phyloP scores from a whole-genome alignment of 2,329 filamentous ascomycete genomes.

The Didymella sp. region DNA sequence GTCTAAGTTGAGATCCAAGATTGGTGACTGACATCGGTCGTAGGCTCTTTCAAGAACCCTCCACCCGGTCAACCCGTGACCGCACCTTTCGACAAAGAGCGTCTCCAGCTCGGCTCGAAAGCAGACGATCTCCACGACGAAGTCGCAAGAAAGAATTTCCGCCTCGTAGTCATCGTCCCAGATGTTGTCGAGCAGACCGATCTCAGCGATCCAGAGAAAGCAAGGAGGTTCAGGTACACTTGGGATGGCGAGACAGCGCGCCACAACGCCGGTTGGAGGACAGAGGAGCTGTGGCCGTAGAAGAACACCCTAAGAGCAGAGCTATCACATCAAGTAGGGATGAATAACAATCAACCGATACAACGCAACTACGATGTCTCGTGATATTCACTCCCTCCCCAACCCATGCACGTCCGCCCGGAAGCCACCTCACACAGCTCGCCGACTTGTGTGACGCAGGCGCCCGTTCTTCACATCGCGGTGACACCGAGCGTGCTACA shows the following conservation, averaged over 20 bases:
- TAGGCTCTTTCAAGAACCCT: constrained; percentile 69
- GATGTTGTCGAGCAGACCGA: constrained; percentile 79
- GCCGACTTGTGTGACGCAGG: constrained; percentile 16
- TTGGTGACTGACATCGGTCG: not conserved
- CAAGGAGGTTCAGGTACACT: constrained; percentile 71
- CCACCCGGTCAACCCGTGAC: constrained; percentile 57
- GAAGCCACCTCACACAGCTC: constrained; percentile 10
- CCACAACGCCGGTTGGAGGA: constrained; percentile 63
- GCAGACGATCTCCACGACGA: constrained; percentile 74
- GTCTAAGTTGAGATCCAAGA: not conserved
- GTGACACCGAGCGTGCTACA: constrained; percentile 14
- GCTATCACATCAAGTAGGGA: not conserved
- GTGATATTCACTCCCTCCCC: not conserved
- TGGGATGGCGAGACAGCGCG: constrained; percentile 56
- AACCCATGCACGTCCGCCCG: constrained; percentile 2
- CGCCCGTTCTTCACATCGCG: not conserved
- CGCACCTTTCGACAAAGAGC: constrained; percentile 54
- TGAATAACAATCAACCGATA: not conserved
- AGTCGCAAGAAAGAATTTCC: constrained; percentile 76
- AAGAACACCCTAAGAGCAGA: not conserved
- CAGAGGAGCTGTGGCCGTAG: constrained; percentile 52
- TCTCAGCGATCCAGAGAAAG: constrained; percentile 69
- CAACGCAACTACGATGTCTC: not conserved
- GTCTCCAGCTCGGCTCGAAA: constrained; percentile 63
- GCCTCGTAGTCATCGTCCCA: constrained; percentile 86